Conservation (phyloP, 805 yeast species). For the Ogataea ganodermae region DNA sequence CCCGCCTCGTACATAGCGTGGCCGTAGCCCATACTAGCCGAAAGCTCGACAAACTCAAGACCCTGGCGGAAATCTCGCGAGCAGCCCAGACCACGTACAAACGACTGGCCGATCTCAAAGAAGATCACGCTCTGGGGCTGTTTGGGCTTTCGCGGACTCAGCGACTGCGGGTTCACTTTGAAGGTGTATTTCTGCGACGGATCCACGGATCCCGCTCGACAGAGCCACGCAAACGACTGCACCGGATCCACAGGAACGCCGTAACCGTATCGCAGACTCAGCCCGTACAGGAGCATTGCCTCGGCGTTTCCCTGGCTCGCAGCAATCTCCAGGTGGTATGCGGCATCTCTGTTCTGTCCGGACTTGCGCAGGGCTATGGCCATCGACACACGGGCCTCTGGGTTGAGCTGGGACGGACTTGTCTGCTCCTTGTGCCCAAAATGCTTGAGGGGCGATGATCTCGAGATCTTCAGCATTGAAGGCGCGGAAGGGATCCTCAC, state of each 20-base stretch:
- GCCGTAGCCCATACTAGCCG: constrained; percentile 66
- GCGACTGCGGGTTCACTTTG: constrained; percentile 37
- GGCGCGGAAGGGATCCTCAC: constrained; percentile 24
- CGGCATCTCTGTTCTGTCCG: constrained; percentile 67
- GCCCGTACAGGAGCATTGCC: constrained; percentile 70
- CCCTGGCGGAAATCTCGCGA: constrained; percentile 57
- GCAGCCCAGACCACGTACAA: constrained; percentile 58
- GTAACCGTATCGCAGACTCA: constrained; percentile 67
- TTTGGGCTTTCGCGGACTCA: constrained; percentile 19
- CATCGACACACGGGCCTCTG: constrained; percentile 39
- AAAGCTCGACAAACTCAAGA: constrained; percentile 57
- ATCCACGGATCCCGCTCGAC: constrained; percentile 48
- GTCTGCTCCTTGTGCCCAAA: not conserved
- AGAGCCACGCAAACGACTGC: constrained; percentile 61
- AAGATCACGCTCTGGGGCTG: constrained; percentile 25
- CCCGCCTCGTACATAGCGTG: constrained; percentile 75
- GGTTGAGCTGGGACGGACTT: constrained; percentile 13
- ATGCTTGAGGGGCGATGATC: constrained; percentile 5
- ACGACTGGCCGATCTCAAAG: constrained; percentile 62
- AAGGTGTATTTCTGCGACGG: constrained; percentile 21
- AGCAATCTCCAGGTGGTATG: constrained; percentile 65
- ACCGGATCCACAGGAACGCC: constrained; percentile 61
- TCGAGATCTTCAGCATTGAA: constrained; percentile 8
- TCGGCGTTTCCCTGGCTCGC: constrained; percentile 61
- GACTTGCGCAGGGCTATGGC: constrained; percentile 54